Conservation (phyloP, 2,329 filamentous ascomycete species). For the Teratosphaeria nubilosa region DNA sequence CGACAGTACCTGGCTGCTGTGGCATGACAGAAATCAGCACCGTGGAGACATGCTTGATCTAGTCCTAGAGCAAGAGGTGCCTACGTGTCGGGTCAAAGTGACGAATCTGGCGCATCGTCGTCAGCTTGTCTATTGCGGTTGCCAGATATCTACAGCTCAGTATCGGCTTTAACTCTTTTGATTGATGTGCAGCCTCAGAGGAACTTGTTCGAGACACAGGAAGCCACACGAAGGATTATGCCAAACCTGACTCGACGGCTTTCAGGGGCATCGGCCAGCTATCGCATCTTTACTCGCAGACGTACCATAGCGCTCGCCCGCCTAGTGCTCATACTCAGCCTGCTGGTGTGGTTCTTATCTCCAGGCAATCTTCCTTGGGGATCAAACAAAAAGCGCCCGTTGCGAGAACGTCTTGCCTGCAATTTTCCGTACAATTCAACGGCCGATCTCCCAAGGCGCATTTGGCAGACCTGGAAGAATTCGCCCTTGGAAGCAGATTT, state of each 20-base stretch:
- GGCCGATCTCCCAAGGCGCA: slow-evolving; percentile 86
- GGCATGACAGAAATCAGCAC: neutral
- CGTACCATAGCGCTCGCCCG: neutral
- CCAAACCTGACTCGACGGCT: neutral
- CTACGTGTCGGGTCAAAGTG: neutral
- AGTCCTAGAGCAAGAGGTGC: neutral
- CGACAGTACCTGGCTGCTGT: neutral
- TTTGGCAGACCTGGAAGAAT: slow-evolving; percentile 98
- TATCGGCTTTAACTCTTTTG: neutral
- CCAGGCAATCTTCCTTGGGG: neutral
- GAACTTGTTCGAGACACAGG: neutral
- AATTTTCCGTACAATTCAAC: slow-evolving; percentile 88
- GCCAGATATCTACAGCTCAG: neutral
- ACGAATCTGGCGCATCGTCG: neutral
- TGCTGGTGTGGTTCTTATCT: neutral
- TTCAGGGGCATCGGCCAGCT: neutral
- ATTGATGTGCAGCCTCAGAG: neutral
- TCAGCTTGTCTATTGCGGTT: neutral
- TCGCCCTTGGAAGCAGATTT: slow-evolving; percentile 71
- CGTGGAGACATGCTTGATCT: neutral
- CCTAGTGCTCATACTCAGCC: neutral
- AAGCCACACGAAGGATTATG: neutral
- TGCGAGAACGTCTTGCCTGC: slow-evolving; percentile 74
- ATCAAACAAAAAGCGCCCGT: slow-evolving; percentile 50
- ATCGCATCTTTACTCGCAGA: neutral